Base-by-base conservation (phyloP, 768 basidiomycete genomes). In the Xerocomellus dryophilus region DNA sequence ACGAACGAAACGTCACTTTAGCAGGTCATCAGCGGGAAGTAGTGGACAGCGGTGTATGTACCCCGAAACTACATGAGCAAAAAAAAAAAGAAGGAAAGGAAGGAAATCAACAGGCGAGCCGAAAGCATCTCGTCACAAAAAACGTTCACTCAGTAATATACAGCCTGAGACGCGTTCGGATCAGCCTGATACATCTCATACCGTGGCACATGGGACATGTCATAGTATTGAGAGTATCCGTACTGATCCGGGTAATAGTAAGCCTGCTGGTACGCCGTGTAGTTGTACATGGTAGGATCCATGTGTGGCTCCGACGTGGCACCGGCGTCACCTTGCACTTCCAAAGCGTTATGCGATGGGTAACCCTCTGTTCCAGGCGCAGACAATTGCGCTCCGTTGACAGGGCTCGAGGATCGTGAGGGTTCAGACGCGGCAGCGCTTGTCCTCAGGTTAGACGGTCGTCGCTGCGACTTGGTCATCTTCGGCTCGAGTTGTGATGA, bases 211-310 rank as follows among this genome's bases (percentile, higher is more conserved):
- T 84, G 84, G 41, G 83, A 76, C 79, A 82, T 77, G 69, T 87
- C 87, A 75, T 86, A 73, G 72, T 86, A 88, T 40, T 76, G 79
- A 54, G 80, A 73, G 67, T 88, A 89, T 61, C 73, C 76, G 47
- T 88, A 88, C 56, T 79, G 76, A 47, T 86, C 84, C 21, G 85
- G 84, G 68, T 85, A 87, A 69, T 86, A 90, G 73, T 88, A 88
- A 38, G 76, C 78, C 35, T 79, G 80, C 27, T 54, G 70, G 40
- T 88, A 87, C n/a, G 78, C 67, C 21, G 79, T 64, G 51, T 87
- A 88, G 43, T 71, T 70, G 73, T 83, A 78, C 76, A 82, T 73
- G 45, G 68, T 61, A 32, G 66, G 50, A 27, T 72, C 70, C 61
- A 71, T 57, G 15, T 63, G 60, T 25, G 66, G 72, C 45, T 71